phyloP scores from a whole-genome alignment of 1,284 basidiomycete species.

The Rhodotorula sp. region DNA sequence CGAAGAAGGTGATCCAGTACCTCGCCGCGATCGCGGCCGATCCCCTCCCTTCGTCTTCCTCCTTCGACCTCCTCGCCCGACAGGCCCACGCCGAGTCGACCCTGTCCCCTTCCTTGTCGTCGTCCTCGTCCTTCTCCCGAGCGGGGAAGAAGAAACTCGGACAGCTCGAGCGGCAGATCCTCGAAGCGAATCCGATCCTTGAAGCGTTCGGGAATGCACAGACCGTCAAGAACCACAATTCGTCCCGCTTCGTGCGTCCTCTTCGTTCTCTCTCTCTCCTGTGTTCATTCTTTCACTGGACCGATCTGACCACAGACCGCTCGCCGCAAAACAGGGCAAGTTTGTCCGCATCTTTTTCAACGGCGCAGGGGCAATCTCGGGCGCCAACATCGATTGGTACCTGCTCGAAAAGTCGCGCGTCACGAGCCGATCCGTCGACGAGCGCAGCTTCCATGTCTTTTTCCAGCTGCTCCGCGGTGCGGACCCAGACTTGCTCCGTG shows the following conservation, averaged over 20 bases:
- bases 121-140: neutral
- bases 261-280: constrained; percentile 2
- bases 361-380: constrained; percentile 89
- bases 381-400: constrained; percentile 99
- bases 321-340: constrained; percentile 60
- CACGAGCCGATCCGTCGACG: constrained; percentile 78
- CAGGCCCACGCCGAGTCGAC: constrained; percentile 19
- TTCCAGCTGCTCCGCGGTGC: constrained; percentile 70
- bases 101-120: constrained; percentile 3
- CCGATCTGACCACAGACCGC: neutral
- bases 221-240: constrained; percentile 98
- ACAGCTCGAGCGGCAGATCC: constrained; percentile 89
- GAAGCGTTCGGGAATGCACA: constrained; percentile 99
- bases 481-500: constrained; percentile 37
- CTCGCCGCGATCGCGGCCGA: constrained; percentile 94
- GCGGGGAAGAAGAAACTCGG: constrained; percentile 57
- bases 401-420: constrained; percentile 96
- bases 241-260: constrained; percentile 72
- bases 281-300: neutral
- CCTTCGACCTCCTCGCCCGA: constrained; percentile 56
- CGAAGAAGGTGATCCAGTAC: constrained; percentile 99
- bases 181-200: constrained; percentile 96
- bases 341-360: constrained; percentile 96
- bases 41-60: constrained; percentile 57
- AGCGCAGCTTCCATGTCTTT: constrained; percentile 95